These are phyloP conservation scores for Cladorrhinum sp. DNA, from an alignment of 2,329 filamentous ascomycete species.

Conservation along the genomic window DNA sequence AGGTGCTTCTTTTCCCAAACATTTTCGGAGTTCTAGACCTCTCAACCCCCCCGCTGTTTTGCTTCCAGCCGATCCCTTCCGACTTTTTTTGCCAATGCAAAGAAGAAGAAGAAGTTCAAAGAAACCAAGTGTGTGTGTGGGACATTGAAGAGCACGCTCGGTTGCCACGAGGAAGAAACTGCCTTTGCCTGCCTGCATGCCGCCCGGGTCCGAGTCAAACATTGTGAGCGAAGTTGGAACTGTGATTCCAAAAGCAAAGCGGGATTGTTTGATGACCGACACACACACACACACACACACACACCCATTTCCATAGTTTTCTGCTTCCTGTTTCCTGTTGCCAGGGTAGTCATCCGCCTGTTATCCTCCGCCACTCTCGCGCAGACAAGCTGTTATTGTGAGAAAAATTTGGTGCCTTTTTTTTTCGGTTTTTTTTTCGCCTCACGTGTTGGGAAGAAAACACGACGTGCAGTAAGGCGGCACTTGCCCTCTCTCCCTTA, in stretches of 20 bases:
- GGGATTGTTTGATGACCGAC: not conserved
- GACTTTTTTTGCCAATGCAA: not conserved
- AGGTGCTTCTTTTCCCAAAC: not conserved
- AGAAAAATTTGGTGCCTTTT: not conserved
- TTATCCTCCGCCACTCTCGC: not conserved
- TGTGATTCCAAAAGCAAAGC: too few species aligned
- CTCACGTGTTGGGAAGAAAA: not conserved
- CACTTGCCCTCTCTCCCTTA: not conserved
- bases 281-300: too few species aligned
- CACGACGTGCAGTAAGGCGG: not conserved
- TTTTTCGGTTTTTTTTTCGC: not conserved
- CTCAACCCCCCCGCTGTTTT: too few species aligned
- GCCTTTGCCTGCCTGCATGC: too few species aligned
- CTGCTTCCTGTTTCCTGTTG: not conserved
- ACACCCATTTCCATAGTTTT: not conserved
- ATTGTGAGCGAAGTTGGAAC: too few species aligned
- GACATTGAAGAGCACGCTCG: too few species aligned
- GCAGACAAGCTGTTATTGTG: not conserved
- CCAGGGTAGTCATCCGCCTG: too few species aligned
- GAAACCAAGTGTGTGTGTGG: too few species aligned
- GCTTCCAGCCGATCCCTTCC: not conserved
- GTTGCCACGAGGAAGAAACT: too few species aligned
- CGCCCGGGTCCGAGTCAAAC: too few species aligned
- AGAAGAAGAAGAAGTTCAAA: too few species aligned
- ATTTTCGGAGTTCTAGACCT: not conserved